Percentiles rank a stretch among this genome's conserved stretches.
Evolutionary conservation across 2,329 filamentous ascomycete species (phyloP).

Genomic region (Aspergillus hiratsukae): DNA sequence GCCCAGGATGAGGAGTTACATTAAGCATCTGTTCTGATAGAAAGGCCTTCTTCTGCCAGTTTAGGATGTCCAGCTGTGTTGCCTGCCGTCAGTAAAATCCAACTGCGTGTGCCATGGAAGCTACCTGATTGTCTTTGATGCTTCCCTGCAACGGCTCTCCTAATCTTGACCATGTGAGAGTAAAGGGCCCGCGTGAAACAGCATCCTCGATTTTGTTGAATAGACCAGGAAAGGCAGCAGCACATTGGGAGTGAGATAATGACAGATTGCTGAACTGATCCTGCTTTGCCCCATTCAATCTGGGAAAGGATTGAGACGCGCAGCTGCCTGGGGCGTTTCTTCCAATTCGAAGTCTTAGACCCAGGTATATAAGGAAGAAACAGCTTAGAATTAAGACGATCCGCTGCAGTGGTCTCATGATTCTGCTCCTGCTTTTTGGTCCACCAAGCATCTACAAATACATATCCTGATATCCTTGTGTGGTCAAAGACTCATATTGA

Average conservation of each 20-base stretch:
- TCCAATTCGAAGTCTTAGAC: too few relatives aligned
- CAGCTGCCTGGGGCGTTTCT: too few relatives aligned
- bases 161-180: neutral
- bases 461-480: neutral
- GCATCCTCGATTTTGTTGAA: neutral
- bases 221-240: neutral
- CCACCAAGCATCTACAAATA: neutral
- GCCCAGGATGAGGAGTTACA: neutral
- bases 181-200: neutral
- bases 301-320: too few relatives aligned
- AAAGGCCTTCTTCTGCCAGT: neutral
- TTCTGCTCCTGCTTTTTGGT: too few relatives aligned
- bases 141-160: neutral
- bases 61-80: neutral
- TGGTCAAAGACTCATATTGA: neutral
- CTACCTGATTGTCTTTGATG: neutral
- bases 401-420: too few relatives aligned
- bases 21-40: neutral
- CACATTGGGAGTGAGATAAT: too few relatives aligned
- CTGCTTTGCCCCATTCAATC: too few relatives aligned
- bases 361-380: too few relatives aligned
- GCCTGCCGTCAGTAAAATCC: neutral
- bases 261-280: too few relatives aligned
- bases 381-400: too few relatives aligned
- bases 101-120: neutral